Evolutionary conservation across 257 asterid species (phyloP), one percentile per base, ranked within the genome.

Genomic region (Nicotiana otophora): DNA sequence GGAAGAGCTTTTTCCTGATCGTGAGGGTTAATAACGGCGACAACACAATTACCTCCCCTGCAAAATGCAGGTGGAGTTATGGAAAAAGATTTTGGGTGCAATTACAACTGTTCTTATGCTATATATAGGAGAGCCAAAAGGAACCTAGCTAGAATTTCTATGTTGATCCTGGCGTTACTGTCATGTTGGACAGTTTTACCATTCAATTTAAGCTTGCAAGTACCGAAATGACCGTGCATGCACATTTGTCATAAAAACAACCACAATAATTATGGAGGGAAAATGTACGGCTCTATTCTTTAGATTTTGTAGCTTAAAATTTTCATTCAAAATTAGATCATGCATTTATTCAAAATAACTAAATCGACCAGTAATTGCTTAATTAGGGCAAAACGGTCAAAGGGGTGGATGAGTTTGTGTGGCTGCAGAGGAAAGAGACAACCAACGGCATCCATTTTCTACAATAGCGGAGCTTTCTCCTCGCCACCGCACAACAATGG

Each of bases 41-140:
- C 10, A 7, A 39, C 48, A 39, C 48, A 39, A 39, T 39, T 39
- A 39, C 26, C 80, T 74, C 20, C 20, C 80, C 80, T 75, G 80
- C 80, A 75, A 75, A 74, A 75, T 75, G 80, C 80, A 75, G 80
- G 80, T 61, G 17, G 80, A 51, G 80, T 75, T 75, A 8, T 51
- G 63, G 46, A n/a, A 74, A 51, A 28, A 75, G 16, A 75, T 15
- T 51, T 51, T 75, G 63, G 46, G 46, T 75, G 30, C 14, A 51
- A 8, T 7, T 75, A 51, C 17, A 17, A 4, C 46, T 28, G 8
- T 51, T 75, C 5, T 26, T 75, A 75, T 51, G 80, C 26, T 26
- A 31, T 72, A 72, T 46, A 72, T 72, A 72, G 78, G 77, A n/a
- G n/a, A 5, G 58, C 19, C 58, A 53, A 53, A 42, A 20, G 62